Conservation (phyloP, 2,329 filamentous ascomycete genomes). For the Beauveria bassiana region DNA sequence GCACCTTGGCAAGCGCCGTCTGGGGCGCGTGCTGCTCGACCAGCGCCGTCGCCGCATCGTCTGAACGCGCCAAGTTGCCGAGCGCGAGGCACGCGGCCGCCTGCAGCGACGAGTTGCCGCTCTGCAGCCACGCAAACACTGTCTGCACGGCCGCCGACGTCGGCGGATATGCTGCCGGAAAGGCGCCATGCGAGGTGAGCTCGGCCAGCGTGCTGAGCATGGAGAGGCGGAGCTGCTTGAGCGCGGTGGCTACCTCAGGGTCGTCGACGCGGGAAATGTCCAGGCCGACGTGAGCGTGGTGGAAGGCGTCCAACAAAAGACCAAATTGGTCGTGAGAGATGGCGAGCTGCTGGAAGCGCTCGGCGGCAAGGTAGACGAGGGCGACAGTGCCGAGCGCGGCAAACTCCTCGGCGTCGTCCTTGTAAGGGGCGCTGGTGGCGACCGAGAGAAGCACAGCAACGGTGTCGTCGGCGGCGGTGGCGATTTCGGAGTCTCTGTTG, state of each 20-base stretch:
- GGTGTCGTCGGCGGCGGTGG: slow-evolving; percentile 36
- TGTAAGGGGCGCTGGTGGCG: slow-evolving; percentile 32
- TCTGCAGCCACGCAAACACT: slow-evolving; percentile 40
- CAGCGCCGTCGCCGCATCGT: slow-evolving; percentile 43
- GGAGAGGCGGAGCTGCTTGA: slow-evolving; percentile 41
- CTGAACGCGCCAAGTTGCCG: slow-evolving; percentile 54
- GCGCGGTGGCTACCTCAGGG: slow-evolving; percentile 34
- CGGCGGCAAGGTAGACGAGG: slow-evolving; percentile 47
- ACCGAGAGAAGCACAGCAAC: slow-evolving; percentile 42
- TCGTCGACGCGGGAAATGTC: slow-evolving; percentile 32
- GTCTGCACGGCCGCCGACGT: slow-evolving; percentile 33
- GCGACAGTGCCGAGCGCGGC: slow-evolving; percentile 43
- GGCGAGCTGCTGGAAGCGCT: slow-evolving; percentile 42
- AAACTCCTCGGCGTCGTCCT: slow-evolving; percentile 47
- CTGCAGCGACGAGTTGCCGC: slow-evolving; percentile 36
- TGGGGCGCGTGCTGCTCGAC: slow-evolving; percentile 35
- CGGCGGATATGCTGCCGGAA: slow-evolving; percentile 34
- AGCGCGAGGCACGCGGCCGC: slow-evolving; percentile 52
- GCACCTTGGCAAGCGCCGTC: slow-evolving; percentile 36
- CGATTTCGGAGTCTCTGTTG: slow-evolving; percentile 41
- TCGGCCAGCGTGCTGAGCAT: slow-evolving; percentile 46
- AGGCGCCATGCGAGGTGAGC: slow-evolving; percentile 42
- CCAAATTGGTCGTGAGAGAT: slow-evolving; percentile 31
- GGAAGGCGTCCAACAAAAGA: slow-evolving; percentile 40
- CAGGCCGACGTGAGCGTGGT: slow-evolving; percentile 39